phyloP scores from a whole-genome alignment of 2,329 filamentous ascomycete genomes.

The Neofusicoccum kwambonambiense region DNA sequence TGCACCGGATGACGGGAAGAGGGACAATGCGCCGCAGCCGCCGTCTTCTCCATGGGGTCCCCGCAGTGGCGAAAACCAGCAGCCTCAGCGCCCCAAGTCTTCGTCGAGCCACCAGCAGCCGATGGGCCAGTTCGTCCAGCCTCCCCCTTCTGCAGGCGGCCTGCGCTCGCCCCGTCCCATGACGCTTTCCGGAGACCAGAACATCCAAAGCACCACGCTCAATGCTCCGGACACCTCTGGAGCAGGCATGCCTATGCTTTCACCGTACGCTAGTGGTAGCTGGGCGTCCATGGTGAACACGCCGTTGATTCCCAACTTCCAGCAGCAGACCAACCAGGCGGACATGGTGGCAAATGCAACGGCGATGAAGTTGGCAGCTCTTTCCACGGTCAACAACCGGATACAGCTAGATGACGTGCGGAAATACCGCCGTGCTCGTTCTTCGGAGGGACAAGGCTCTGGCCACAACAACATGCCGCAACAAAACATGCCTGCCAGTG shows the following conservation, averaged over 20 bases:
- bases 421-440: slow-evolving; percentile 89
- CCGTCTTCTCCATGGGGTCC: slow-evolving; percentile 80
- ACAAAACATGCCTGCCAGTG: slow-evolving; percentile 53
- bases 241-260: slow-evolving; percentile 78
- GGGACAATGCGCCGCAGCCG: slow-evolving; percentile 61
- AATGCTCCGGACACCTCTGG: slow-evolving; percentile 67
- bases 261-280: slow-evolving; percentile 83
- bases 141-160: slow-evolving; percentile 65
- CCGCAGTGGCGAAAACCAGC: slow-evolving; percentile 52
- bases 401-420: slow-evolving; percentile 95
- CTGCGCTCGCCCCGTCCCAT: slow-evolving; percentile 78
- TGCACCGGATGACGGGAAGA: slow-evolving; percentile 63
- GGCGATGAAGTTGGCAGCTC: slow-evolving; percentile 95
- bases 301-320: slow-evolving; percentile 88
- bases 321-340: slow-evolving; percentile 65
- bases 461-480: slow-evolving; percentile 55
- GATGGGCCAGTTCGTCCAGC: slow-evolving; percentile 91
- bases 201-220: slow-evolving; percentile 81
- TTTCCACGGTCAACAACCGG: slow-evolving; percentile 97
- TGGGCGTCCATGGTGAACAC: slow-evolving; percentile 99
- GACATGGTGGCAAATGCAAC: slow-evolving; percentile 99
- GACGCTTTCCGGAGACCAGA: slow-evolving; percentile 63
- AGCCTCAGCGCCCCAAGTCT: slow-evolving; percentile 69
- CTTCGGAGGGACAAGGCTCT: slow-evolving; percentile 71
- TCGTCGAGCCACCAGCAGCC: slow-evolving; percentile 64